These are phyloP conservation scores for Spinacia oleracea DNA, from an alignment of 179 eudicot genomes.

Conservation along the genomic window DNA sequence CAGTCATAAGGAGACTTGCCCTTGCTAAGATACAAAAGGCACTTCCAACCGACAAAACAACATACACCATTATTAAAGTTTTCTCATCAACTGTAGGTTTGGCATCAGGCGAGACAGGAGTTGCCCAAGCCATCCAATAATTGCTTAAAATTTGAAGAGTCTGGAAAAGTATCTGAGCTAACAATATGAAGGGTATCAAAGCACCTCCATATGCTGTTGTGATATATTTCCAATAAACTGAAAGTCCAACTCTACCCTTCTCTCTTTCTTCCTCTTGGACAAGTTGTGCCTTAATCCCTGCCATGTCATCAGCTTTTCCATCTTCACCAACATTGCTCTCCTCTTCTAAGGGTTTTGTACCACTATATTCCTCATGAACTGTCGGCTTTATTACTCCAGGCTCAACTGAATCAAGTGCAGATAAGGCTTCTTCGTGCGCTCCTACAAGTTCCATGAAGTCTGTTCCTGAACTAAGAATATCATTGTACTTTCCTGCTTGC, in stretches of 20 bases:
- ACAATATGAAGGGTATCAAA: conserved; percentile 57
- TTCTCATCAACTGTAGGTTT: conserved; percentile 41
- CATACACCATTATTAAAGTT: conserved; percentile 65
- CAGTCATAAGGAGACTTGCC: conserved; percentile 40
- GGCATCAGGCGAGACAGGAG: conserved; percentile 60
- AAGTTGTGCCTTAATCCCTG: conserved; percentile 54
- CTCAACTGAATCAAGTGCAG: conserved; percentile 45
- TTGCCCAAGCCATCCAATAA: conserved; percentile 95
- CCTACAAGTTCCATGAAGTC: conserved; percentile 86
- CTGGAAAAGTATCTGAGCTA: conserved; percentile 48
- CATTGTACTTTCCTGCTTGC: conserved; percentile 71
- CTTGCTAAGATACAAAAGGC: conserved; percentile 60
- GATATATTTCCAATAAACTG: conserved; percentile 78
- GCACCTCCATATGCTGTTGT: conserved; percentile 79
- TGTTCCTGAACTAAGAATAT: conserved; percentile 58
- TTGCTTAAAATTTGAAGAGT: conserved; percentile 65
- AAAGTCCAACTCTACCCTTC: conserved; percentile 71
- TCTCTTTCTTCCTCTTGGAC: conserved; percentile 90
- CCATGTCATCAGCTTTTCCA: conserved; percentile 39
- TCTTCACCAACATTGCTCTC: conserved; percentile 42
- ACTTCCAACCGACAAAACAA: conserved; percentile 61
- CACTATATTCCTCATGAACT: conserved; percentile 13
- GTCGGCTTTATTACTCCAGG: background rate
- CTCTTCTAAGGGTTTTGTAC: conserved; percentile 6
- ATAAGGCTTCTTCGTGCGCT: conserved; percentile 68